Evolutionary conservation across 352 stramenopile species (phyloP).

Genomic region (Globisporangium echinulatum): DNA sequence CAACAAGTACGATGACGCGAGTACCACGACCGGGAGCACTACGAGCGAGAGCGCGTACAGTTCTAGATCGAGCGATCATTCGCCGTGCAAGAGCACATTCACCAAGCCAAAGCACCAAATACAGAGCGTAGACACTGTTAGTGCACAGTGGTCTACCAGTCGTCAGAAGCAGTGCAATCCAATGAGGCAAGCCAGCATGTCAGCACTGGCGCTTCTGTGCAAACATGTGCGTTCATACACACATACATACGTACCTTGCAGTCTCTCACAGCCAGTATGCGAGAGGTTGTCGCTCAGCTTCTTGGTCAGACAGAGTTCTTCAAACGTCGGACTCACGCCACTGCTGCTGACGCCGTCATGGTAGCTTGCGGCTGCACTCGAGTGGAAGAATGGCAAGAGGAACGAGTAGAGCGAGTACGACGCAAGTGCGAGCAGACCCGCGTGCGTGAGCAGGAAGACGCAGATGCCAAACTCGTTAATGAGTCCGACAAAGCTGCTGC

Average conservation of each 20-base stretch:
- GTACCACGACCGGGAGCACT: constrained; percentile 27
- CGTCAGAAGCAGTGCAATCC: no score
- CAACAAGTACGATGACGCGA: constrained; percentile 33
- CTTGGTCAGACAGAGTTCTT: constrained; percentile 18
- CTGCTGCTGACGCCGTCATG: no score
- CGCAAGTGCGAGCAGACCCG: constrained; percentile 26
- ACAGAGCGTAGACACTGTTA: no score
- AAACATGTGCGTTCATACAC: no score
- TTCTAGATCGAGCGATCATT: constrained; percentile 6
- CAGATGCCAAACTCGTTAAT: constrained; percentile 41
- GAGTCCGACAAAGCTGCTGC: constrained; percentile 18
- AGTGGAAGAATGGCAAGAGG: constrained; percentile 26
- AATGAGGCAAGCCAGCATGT: no score
- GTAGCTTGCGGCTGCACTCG: background rate
- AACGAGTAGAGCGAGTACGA: constrained; percentile 36
- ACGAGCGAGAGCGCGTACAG: constrained; percentile 40
- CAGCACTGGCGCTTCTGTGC: no score
- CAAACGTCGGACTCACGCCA: constrained; percentile 14
- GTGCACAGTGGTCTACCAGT: no score
- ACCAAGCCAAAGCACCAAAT: no score
- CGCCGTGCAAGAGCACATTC: no score
- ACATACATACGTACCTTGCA: constrained; percentile 23
- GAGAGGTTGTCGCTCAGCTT: constrained; percentile 39
- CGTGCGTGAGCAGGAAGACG: constrained; percentile 36
- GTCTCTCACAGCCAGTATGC: constrained; percentile 30